A percentile compares a stretch with the other conserved stretches of the same genome.
phyloP scores from a whole-genome alignment of 2,329 filamentous ascomycete species.

The Exophiala alcalophila region DNA sequence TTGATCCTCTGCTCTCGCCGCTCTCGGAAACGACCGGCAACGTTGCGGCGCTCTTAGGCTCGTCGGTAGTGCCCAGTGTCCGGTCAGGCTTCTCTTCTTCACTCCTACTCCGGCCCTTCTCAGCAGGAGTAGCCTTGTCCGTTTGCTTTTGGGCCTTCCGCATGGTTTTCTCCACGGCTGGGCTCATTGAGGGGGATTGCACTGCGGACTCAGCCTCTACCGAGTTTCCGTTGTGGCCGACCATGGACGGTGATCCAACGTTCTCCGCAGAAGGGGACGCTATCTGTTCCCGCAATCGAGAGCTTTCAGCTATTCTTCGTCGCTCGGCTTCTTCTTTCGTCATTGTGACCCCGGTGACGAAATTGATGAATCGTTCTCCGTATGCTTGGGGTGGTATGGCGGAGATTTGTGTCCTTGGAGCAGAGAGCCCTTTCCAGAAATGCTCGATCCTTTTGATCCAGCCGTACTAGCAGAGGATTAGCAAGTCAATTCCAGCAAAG shows the following conservation, averaged over 20 bases:
- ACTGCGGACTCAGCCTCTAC: constrained; percentile 20
- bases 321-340: constrained; percentile 77
- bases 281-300: constrained; percentile 12
- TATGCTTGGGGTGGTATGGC: constrained; percentile 87
- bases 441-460: constrained; percentile 92
- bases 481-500: constrained; percentile 2
- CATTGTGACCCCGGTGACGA: constrained; percentile 88
- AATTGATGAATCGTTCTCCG: constrained; percentile 88
- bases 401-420: constrained; percentile 82
- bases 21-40: constrained; percentile 88
- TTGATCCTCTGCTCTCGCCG: constrained; percentile 65
- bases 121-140: constrained; percentile 54
- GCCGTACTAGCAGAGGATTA: constrained; percentile 64
- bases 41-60: constrained; percentile 53
- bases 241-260: constrained; percentile 32
- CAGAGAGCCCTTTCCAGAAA: constrained; percentile 90
- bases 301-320: constrained; percentile 33
- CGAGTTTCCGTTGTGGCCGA: constrained; percentile 32
- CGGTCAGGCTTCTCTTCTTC: constrained; percentile 62
- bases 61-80: constrained; percentile 57
- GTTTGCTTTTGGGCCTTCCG: constrained; percentile 60
- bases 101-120: constrained; percentile 41
- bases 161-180: constrained; percentile 54
- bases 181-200: constrained; percentile 31
- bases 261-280: constrained; percentile 29